Conservation (phyloP, 2,329 filamentous ascomycete genomes). For the Penicillium sp. region DNA sequence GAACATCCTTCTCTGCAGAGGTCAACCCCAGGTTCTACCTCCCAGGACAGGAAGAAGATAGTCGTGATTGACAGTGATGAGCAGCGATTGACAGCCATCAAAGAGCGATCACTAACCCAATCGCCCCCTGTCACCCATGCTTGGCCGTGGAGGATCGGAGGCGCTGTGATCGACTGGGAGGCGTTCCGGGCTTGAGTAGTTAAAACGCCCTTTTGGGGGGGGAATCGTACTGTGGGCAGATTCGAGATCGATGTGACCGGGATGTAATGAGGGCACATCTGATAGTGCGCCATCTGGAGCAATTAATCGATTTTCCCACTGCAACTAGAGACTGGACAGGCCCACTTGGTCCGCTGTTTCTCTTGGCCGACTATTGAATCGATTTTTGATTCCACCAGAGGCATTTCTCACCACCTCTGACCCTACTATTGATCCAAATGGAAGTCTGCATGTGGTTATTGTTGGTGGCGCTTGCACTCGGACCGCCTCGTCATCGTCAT, state of each 20-base stretch:
- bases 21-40: constrained; percentile 10
- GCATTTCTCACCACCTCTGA: not conserved
- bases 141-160: constrained; percentile 20
- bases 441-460: not conserved
- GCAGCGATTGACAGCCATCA: constrained; percentile 7
- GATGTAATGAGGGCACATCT: not conserved
- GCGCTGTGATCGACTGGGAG: constrained; percentile 21
- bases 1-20: constrained; percentile 14
- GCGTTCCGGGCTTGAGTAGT: not conserved
- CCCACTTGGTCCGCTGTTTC: not conserved
- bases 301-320: constrained; percentile 6
- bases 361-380: not conserved
- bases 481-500: not conserved
- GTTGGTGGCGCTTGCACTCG: not conserved
- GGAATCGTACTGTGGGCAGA: not conserved
- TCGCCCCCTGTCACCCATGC: constrained; percentile 25
- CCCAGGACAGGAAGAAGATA: constrained; percentile 25
- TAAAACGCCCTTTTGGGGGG: not conserved
- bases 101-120: constrained; percentile 31
- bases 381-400: not conserved
- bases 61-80: constrained; percentile 31
- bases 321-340: not conserved
- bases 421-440: not conserved
- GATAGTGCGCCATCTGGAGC: constrained; percentile 4
- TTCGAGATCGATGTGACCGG: not conserved